Conservation (phyloP, 176 grass and related monocot genomes). For the Paspalum vaginatum region DNA sequence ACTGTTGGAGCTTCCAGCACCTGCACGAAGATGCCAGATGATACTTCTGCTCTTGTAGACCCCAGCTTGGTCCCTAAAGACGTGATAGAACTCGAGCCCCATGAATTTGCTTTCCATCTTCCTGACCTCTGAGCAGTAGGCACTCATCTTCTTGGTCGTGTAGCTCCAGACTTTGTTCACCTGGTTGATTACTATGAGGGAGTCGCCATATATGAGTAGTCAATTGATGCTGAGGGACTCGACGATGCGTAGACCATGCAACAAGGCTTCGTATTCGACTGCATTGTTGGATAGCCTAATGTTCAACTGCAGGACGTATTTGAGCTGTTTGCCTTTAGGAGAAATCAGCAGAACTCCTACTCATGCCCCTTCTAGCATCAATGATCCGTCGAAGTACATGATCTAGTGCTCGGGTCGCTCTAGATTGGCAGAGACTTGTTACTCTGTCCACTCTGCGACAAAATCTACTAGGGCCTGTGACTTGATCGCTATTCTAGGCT, state of each 20-base stretch:
- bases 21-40: no score
- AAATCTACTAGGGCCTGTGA: neutral
- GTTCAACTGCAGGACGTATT: neutral
- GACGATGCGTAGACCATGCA: neutral
- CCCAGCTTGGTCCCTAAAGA: no score
- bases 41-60: no score
- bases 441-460: neutral
- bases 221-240: neutral
- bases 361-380: neutral
- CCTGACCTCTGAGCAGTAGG: no score
- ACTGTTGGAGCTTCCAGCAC: no score
- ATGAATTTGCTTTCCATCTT: no score
- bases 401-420: neutral
- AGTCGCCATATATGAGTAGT: neutral
- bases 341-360: neutral
- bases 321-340: neutral
- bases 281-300: neutral
- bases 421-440: neutral
- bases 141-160: no score
- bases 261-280: neutral
- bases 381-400: neutral
- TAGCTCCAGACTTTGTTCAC: neutral
- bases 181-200: neutral
- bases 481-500: neutral
- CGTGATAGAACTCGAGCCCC: no score